Evolutionary conservation across 345 rosid species (phyloP).

Genomic region (Hibiscus trionum): DNA sequence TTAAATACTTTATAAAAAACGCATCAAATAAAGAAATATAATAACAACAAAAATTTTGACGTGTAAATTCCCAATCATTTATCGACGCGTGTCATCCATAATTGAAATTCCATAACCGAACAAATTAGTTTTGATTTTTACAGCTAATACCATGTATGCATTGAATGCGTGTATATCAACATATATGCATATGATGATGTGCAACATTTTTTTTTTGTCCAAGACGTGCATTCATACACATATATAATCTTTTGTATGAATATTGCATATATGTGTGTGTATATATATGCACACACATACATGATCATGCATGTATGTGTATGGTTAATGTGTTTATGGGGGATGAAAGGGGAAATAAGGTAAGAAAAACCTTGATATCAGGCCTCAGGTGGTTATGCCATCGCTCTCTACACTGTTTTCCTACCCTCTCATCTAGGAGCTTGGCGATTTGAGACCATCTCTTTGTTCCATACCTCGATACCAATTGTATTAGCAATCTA

Average conservation of each 20-base stretch:
- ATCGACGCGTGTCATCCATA: not conserved
- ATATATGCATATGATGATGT: not conserved
- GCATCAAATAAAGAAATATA: not conserved
- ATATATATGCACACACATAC: not conserved
- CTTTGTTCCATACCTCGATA: constrained; percentile 40
- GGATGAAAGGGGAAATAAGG: not conserved
- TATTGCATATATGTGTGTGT: not conserved
- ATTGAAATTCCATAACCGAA: not conserved
- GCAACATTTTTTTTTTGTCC: not conserved
- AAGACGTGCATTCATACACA: not conserved
- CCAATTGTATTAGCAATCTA: constrained; percentile 47
- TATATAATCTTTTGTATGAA: not conserved
- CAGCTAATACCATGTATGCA: not conserved
- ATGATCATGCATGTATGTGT: not conserved
- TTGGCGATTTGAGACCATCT: constrained; percentile 72
- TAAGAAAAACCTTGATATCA: constrained; percentile 55
- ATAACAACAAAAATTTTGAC: not conserved
- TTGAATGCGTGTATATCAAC: not conserved
- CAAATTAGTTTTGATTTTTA: not conserved
- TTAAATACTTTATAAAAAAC: not conserved
- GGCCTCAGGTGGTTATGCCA: constrained; percentile 89
- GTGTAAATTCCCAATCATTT: not conserved
- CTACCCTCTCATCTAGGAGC: constrained; percentile 51
- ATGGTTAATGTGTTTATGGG: not conserved
- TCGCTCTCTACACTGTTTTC: constrained; percentile 87